Evolutionary conservation across 2,329 filamentous ascomycete genomes (phyloP).

Genomic region (Fusarium longipes): DNA sequence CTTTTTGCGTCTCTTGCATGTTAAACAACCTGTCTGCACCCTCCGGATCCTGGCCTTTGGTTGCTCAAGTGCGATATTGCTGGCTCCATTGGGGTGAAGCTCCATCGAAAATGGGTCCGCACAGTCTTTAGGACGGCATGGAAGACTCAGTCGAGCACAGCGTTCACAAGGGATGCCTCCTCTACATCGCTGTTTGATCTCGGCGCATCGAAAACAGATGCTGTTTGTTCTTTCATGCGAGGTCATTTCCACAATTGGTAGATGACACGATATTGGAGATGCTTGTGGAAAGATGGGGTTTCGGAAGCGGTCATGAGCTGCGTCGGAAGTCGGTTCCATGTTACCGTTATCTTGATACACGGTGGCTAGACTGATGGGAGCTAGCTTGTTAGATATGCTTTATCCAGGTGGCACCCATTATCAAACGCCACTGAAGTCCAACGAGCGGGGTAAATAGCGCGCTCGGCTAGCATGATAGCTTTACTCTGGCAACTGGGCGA

Average conservation of each 20-base stretch:
- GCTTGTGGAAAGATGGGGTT: conserved; percentile 11
- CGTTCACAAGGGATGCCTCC: conserved; percentile 1
- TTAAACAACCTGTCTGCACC: conserved; percentile 7
- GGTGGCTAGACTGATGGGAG: conserved; percentile 4
- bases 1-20: conserved; percentile 11
- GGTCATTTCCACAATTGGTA: neutral
- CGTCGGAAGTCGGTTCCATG: conserved; percentile 5
- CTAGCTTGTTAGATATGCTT: neutral
- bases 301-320: conserved; percentile 1
- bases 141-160: conserved; percentile 1
- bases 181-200: conserved; percentile 14
- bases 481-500: too few relatives aligned
- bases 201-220: conserved; percentile 5
- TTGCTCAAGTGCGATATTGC: neutral
- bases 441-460: conserved; percentile 8
- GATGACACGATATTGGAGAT: neutral
- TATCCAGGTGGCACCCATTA: neutral
- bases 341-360: conserved; percentile 10
- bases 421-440: neutral
- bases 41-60: conserved; percentile 1
- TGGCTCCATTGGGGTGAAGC: neutral
- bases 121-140: neutral
- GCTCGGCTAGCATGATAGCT: neutral
- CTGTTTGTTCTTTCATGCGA: neutral
- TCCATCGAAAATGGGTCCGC: neutral